Evolutionary conservation across 441 rosid species (phyloP), one percentile per base, ranked within the genome.

Genomic region (Brassica hybrid): DNA sequence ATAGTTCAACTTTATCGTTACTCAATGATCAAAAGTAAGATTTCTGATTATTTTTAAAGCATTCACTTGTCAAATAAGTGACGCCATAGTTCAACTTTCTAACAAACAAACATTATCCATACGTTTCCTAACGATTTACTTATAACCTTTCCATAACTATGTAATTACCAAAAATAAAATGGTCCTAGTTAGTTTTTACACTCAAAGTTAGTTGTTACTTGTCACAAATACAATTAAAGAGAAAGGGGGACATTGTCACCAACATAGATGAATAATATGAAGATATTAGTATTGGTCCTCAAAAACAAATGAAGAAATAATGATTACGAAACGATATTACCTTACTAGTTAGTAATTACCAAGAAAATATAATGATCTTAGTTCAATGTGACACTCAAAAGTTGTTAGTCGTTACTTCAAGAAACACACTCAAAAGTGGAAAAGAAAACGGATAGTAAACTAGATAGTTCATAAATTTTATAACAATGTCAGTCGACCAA

Each of bases 341-440:
- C 36, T 73, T 63, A 19, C 63, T 32, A 25, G 27, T 25, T 25
- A 25, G 27, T 25, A 64, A 50, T 73, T 64, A 50, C 70, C 76
- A 45, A 45, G 52, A 45, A 45, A 43, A 12, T 43, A 43, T 2
- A 8, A 13, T 19, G 38, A 2, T 64, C 36, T 56, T 57, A 16
- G 50, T 74, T 66, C 67, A 74, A 10, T 36, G 66, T 32, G 63
- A 50, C 63, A 63, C 54, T 73, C 70, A 48, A 73, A 64, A 25
- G 69, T 72, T 72, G 48, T 25, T 60, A 71, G 75, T 41, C 11
- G 48, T 11, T 41, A 41, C n/a, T 41, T 11, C 48, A 41, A 10
- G 48, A 41, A 41, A 10, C n/a, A 41, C 48, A 11, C 48, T 41
- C 48, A 41, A 41, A 41, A 41, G 11, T 41, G 12, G 48, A 41